These are phyloP conservation scores for Chrysanthemum seticuspe DNA, from an alignment of 129 eudicot species.

Conservation along the genomic window DNA sequence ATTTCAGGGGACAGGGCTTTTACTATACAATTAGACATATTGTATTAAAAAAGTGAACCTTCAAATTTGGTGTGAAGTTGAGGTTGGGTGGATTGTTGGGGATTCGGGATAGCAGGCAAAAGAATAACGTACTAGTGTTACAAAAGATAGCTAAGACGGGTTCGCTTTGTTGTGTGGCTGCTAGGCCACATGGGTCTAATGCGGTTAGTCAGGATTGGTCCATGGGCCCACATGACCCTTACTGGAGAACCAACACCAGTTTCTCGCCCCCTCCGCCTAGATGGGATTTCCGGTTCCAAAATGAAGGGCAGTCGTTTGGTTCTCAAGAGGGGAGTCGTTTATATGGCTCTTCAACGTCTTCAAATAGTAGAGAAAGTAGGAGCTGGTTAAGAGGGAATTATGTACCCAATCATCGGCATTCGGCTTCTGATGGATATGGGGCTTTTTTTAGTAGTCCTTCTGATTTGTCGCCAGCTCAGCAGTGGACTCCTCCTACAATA, in stretches of 20 bases:
- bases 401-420: slow-evolving; percentile 48
- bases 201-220: slow-evolving; percentile 79
- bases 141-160: slow-evolving; percentile 84
- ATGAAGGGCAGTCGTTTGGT: slow-evolving; percentile 60
- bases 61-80: no score
- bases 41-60: neutral
- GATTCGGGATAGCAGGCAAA: neutral
- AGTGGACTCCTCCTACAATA: slow-evolving; percentile 74
- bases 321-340: slow-evolving; percentile 73
- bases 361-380: slow-evolving; percentile 84
- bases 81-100: neutral
- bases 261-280: slow-evolving; percentile 84
- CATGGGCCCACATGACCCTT: slow-evolving; percentile 81
- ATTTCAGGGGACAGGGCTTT: slow-evolving; percentile 1
- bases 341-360: slow-evolving; percentile 72
- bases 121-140: neutral
- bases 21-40: slow-evolving; percentile 1
- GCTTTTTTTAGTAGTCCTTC: slow-evolving; percentile 71
- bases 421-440: slow-evolving; percentile 61
- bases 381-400: slow-evolving; percentile 69
- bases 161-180: slow-evolving; percentile 98
- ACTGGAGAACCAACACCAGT: slow-evolving; percentile 91
- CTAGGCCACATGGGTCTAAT: slow-evolving; percentile 97
- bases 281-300: slow-evolving; percentile 74
- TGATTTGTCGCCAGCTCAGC: slow-evolving; percentile 66